phyloP scores from a whole-genome alignment of 148 eudicot genomes.

The Silene conica region DNA sequence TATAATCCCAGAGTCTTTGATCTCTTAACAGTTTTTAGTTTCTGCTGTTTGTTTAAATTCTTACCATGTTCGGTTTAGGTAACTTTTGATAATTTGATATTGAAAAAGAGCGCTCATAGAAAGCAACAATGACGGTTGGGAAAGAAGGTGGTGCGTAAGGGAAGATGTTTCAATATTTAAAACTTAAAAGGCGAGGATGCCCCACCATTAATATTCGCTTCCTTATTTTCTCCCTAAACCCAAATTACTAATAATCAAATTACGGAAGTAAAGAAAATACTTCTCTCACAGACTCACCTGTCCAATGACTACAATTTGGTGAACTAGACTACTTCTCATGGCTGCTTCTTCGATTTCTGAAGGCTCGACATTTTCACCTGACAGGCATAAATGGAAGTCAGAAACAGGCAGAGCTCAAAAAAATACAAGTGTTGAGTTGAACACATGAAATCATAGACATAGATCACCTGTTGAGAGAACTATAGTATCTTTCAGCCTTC shows the following conservation, averaged over 20 bases:
- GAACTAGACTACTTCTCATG: conserved; percentile 70
- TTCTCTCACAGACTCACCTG: conserved; percentile 48
- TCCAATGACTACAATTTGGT: conserved; percentile 84
- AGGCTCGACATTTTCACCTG: conserved; percentile 98
- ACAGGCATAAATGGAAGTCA: conserved; percentile 1
- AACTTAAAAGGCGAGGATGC: no score
- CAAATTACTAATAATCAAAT: not conserved
- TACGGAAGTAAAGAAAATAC: not conserved
- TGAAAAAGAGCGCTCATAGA: not conserved
- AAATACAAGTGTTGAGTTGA: not conserved
- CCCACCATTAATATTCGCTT: no score
- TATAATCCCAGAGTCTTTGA: not conserved
- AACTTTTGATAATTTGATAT: not conserved
- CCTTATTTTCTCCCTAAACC: no score
- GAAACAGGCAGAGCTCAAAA: not conserved
- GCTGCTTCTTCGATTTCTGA: conserved; percentile 93
- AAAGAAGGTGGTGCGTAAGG: not conserved
- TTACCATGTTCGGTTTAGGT: not conserved
- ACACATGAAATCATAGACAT: not conserved
- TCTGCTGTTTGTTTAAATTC: not conserved
- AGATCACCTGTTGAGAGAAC: conserved; percentile 84
- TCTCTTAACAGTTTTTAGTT: not conserved
- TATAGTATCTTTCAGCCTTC: conserved; percentile 96
- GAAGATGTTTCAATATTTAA: not conserved
- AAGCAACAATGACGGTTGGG: not conserved